phyloP scores from a whole-genome alignment of 2,329 filamentous ascomycete species.

The Chrysosporium keratinophilum region DNA sequence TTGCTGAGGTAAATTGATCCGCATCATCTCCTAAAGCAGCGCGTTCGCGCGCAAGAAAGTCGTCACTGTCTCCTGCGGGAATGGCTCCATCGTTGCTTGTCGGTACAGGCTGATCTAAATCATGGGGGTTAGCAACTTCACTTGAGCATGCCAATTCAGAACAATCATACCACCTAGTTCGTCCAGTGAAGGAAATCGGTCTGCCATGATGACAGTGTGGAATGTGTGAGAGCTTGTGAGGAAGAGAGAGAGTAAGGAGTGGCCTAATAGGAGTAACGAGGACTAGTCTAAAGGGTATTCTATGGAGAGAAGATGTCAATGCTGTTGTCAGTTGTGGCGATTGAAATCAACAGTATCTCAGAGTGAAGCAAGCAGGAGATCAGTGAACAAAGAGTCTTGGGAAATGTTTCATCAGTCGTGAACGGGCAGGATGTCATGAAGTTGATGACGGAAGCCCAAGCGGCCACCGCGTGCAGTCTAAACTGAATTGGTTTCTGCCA shows the following conservation, averaged over 20 bases:
- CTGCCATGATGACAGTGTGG: slow-evolving; percentile 48
- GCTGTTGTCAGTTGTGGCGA: not conserved
- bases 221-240: slow-evolving; percentile 4
- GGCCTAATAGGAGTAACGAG: not conserved
- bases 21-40: slow-evolving; percentile 87
- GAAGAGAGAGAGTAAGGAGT: slow-evolving; percentile 12
- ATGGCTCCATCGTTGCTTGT: slow-evolving; percentile 1
- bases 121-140: slow-evolving; percentile 13
- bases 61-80: slow-evolving; percentile 48
- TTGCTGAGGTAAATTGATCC: slow-evolving; percentile 70
- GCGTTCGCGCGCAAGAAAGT: slow-evolving; percentile 87
- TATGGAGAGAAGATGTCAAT: not conserved
- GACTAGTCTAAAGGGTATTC: not conserved
- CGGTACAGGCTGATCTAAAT: slow-evolving; percentile 21
- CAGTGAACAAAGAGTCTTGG: slow-evolving; percentile 1
- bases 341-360: not conserved
- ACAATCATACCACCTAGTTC: slow-evolving; percentile 45
- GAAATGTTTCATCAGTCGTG: slow-evolving; percentile 2
- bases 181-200: slow-evolving; percentile 68
- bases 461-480: not conserved
- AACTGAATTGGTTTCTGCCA: slow-evolving; percentile 5
- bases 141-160: not conserved
- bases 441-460: not conserved
- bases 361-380: not conserved
- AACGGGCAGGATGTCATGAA: not conserved